Evolutionary conservation across 306 rosid genomes (phyloP).

Genomic region (Astragalus membranaceus): DNA sequence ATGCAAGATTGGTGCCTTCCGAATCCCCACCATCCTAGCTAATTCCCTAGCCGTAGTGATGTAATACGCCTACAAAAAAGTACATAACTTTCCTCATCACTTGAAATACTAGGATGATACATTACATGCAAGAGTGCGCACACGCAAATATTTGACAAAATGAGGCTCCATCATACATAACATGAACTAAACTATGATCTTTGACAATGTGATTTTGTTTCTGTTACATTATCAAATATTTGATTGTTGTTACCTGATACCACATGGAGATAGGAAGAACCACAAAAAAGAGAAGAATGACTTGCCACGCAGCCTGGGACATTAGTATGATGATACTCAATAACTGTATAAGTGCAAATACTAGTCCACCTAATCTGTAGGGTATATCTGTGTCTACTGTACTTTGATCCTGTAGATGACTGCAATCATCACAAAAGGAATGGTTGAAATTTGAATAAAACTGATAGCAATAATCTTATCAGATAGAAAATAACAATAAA

Average conservation of each 20-base stretch:
- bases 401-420: slow-evolving; percentile 89
- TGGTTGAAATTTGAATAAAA: not conserved
- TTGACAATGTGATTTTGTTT: not conserved
- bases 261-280: slow-evolving; percentile 61
- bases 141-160: not conserved
- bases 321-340: slow-evolving; percentile 62
- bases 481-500: slow-evolving; percentile 8
- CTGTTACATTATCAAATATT: not conserved
- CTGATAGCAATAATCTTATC: not conserved
- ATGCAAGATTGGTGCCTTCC: slow-evolving; percentile 76
- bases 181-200: not conserved
- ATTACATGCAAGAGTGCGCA: not conserved
- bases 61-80: slow-evolving; percentile 57
- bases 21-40: slow-evolving; percentile 77
- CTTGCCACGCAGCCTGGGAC: slow-evolving; percentile 83
- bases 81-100: not conserved
- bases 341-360: slow-evolving; percentile 77
- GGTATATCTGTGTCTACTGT: slow-evolving; percentile 80
- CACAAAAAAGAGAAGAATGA: slow-evolving; percentile 54
- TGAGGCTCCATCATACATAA: not conserved
- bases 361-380: slow-evolving; percentile 80
- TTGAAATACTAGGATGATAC: not conserved
- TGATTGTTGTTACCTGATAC: slow-evolving; percentile 54
- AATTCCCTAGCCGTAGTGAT: slow-evolving; percentile 76
- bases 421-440: slow-evolving; percentile 27